Evolutionary conservation across 1,284 basidiomycete species (phyloP).

Genomic region (Ceratobasidium sp.): DNA sequence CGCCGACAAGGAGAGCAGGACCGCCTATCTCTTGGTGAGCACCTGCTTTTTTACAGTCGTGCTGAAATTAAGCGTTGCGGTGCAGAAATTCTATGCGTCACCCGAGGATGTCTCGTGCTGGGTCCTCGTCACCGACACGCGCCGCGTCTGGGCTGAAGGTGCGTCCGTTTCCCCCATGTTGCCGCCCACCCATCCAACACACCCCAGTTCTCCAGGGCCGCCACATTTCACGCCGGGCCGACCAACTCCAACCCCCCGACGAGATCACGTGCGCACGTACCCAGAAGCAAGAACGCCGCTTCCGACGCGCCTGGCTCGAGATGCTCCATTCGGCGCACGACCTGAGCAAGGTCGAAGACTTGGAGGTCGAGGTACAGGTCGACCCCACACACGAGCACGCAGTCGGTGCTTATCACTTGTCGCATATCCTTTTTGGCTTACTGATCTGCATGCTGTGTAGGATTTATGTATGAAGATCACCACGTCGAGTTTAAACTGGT

Average conservation of each 20-base stretch:
- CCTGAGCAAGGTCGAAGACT: constrained; percentile 4
- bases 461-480: constrained; percentile 16
- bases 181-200: neutral
- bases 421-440: neutral
- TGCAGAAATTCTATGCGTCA: constrained; percentile 31
- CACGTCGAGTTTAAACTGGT: constrained; percentile 4
- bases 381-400: neutral
- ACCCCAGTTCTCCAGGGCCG: constrained; percentile 15
- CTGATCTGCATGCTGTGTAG: constrained; percentile 2
- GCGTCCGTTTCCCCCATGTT: neutral
- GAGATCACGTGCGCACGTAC: neutral
- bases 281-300: neutral
- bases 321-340: constrained; percentile 1
- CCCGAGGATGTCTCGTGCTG: constrained; percentile 1
- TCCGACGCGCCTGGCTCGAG: constrained; percentile 9
- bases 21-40: constrained; percentile 5
- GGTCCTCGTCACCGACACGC: constrained; percentile 29
- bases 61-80: neutral
- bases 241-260: neutral
- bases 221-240: constrained; percentile 26
- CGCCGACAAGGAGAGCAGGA: constrained; percentile 16
- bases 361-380: constrained; percentile 7
- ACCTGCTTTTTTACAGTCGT: neutral
- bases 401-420: neutral
- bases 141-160: constrained; percentile 37